Base-by-base conservation (phyloP, 176 grass and related monocot species). In the Eremochloa ophiuroides region DNA sequence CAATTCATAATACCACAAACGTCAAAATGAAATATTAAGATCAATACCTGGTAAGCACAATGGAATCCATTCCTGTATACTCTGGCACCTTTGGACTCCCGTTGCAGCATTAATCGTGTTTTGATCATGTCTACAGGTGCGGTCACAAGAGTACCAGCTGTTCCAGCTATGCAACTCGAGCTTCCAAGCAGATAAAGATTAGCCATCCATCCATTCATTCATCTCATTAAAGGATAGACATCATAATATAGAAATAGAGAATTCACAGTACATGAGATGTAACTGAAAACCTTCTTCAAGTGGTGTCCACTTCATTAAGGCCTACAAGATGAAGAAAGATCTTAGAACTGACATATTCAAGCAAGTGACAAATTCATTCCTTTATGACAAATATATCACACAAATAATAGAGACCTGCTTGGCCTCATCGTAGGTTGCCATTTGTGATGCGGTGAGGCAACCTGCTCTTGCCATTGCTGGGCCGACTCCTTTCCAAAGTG, bases 401-500 rank as follows among this genome's bases (percentile, higher is more conserved):
- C 6, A 64, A 28, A 71, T 28, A 31, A 33, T 40, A 37, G 6
- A 75, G 8, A 91, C 89, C 95, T 98, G 88, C 55, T 98, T 98
- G 31, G 92, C 80, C 88, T 98, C 95, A 4, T 95, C 95, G 37
- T 95, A 98, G 81, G 95, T 98, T 83, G 90, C 95, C 88, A 95
- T 75, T 81, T 98, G 95, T 83, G 95, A 98, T 76, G 95, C 95
- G 16, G 92, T 98, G 16, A 98, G 88, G 75, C 90, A 95, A 34
- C 90, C 88, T 22, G 95, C 92, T 91, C 95, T 85, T 85, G 80
- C 73, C 92, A 98, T 98, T 84, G 95, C 95, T 80, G 95, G 95
- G 18, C 92, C 90, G 84, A 98, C 95, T 78, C 95, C 95, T 94
- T 93, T 98, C 95, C 95, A 98, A 84, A 98, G 90, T 61, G 86